Percentiles rank a stretch among this genome's conserved stretches.
Evolutionary conservation across 805 yeast genomes (phyloP).

Genomic region (Brettanomyces bruxellensis): DNA sequence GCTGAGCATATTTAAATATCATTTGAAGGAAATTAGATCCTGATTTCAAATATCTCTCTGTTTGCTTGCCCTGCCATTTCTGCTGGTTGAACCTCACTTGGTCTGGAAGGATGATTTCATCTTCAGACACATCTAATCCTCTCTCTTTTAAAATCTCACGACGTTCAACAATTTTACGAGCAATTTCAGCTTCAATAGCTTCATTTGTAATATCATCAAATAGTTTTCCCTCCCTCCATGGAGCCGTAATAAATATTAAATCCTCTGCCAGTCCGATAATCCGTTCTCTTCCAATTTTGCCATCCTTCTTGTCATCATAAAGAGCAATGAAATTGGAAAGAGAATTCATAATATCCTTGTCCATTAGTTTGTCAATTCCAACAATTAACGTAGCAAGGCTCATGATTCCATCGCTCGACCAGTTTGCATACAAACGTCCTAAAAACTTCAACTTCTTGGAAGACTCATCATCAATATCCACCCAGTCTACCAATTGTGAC

Average conservation of each 20-base stretch:
- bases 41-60: conserved; percentile 77
- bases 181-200: conserved; percentile 58
- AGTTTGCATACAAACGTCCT: conserved; percentile 52
- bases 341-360: conserved; percentile 67
- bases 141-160: conserved; percentile 25
- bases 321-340: conserved; percentile 73
- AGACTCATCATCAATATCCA: conserved; percentile 26
- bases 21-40: conserved; percentile 81
- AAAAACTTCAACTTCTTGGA: conserved; percentile 39
- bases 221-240: conserved; percentile 67
- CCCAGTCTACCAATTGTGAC: conserved; percentile 78
- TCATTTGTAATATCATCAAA: conserved; percentile 58
- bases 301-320: conserved; percentile 54
- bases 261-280: conserved; percentile 85
- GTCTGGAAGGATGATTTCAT: conserved; percentile 42
- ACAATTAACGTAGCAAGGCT: conserved; percentile 59
- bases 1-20: conserved; percentile 84
- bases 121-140: conserved; percentile 21
- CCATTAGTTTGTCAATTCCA: conserved; percentile 64
- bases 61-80: conserved; percentile 51
- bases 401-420: conserved; percentile 59
- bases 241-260: conserved; percentile 67
- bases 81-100: conserved; percentile 57
- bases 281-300: conserved; percentile 65
- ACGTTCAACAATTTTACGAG: conserved; percentile 46